Evolutionary conservation across 306 rosid genomes (phyloP).

Genomic region (Luffa acutangula): DNA sequence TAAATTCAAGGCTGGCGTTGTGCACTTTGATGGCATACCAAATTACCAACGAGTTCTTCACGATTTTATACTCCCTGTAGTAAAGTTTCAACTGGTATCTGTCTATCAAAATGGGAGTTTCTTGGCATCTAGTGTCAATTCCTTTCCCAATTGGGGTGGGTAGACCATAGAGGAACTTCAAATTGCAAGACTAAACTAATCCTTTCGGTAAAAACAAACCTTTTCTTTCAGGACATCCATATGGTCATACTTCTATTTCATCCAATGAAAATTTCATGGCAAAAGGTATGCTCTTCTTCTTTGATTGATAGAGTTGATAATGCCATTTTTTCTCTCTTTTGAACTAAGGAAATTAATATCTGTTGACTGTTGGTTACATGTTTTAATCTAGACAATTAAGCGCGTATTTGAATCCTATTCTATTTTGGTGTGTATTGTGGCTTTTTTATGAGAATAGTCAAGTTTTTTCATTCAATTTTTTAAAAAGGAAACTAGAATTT

Average conservation of each 20-base stretch:
- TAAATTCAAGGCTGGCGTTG: background rate
- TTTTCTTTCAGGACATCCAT: conserved; percentile 86
- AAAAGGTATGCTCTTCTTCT: conserved; percentile 64
- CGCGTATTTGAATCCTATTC: background rate
- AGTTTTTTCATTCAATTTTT: background rate
- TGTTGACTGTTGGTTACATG: background rate
- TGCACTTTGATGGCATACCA: background rate
- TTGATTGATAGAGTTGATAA: background rate
- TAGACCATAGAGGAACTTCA: background rate
- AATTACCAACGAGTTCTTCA: background rate
- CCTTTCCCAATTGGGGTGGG: background rate
- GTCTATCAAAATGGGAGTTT: background rate
- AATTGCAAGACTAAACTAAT: conserved; percentile 14
- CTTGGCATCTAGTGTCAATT: background rate
- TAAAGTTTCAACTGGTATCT: background rate
- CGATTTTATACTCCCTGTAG: background rate
- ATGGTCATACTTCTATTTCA: conserved; percentile 64
- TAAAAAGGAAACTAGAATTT: background rate
- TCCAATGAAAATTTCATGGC: conserved; percentile 73
- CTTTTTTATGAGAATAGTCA: background rate
- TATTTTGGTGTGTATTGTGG: background rate
- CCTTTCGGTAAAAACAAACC: conserved; percentile 36
- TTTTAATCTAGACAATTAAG: background rate
- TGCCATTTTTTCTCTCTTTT: background rate
- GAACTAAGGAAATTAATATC: background rate